These are phyloP conservation scores for Inonotus hispidus DNA, from an alignment of 1,284 basidiomycete genomes.

Conservation along the genomic window DNA sequence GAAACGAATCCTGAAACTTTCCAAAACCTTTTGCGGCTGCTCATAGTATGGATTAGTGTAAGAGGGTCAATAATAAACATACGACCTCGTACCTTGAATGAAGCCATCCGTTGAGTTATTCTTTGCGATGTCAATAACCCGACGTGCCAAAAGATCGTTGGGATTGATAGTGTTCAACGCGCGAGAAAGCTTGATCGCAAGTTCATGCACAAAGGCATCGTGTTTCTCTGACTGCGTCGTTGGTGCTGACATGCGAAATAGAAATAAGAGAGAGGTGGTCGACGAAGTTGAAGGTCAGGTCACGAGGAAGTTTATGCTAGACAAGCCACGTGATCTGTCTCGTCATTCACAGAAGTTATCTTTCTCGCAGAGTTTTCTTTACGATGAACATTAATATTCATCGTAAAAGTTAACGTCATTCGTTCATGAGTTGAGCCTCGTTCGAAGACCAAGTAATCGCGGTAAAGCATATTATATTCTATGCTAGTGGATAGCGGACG, in stretches of 20 bases:
- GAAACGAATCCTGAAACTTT: constrained; percentile 69
- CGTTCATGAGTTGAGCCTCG: too few species aligned
- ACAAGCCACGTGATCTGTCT: too few species aligned
- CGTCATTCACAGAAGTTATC: too few species aligned
- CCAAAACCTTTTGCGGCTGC: constrained; percentile 79
- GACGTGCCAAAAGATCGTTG: constrained; percentile 74
- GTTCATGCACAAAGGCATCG: constrained; percentile 65
- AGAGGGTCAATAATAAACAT: background rate
- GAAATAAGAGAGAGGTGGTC: background rate
- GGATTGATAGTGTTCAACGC: constrained; percentile 76
- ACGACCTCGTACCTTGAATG: constrained; percentile 40
- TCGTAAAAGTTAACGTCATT: too few species aligned
- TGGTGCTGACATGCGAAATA: constrained; percentile 8
- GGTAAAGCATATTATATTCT: background rate
- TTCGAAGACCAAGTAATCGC: too few species aligned
- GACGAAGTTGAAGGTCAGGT: background rate
- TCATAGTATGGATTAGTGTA: background rate
- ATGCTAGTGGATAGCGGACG: background rate
- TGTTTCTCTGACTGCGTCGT: constrained; percentile 16
- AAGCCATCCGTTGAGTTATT: constrained; percentile 63
- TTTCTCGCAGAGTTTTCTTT: too few species aligned
- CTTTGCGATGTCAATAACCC: constrained; percentile 77
- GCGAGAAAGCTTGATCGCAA: constrained; percentile 78
- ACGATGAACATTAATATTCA: too few species aligned
- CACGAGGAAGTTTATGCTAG: background rate